These are phyloP conservation scores for Gaultheria prostrata DNA, from an alignment of 148 eudicot genomes.

Conservation along the genomic window DNA sequence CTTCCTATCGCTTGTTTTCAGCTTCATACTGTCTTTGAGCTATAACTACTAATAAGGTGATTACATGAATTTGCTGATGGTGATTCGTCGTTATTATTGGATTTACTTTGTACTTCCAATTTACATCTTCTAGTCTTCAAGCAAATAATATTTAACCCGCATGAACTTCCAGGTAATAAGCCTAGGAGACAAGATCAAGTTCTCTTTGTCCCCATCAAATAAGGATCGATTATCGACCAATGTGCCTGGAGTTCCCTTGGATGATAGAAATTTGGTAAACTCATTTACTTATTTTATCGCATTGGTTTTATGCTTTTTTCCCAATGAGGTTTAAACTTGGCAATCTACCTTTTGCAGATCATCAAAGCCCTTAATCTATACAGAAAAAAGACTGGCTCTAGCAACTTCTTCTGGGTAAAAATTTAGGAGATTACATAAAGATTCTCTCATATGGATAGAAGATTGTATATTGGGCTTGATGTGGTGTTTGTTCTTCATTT, in stretches of 20 bases:
- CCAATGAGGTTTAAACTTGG: conserved; percentile 11
- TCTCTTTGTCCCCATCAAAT: conserved; percentile 85
- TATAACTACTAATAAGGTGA: neutral
- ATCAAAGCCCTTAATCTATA: conserved; percentile 82
- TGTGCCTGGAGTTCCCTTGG: conserved; percentile 90
- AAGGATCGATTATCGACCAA: conserved; percentile 85
- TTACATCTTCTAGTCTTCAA: neutral
- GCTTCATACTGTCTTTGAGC: neutral
- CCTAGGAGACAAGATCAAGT: conserved; percentile 89
- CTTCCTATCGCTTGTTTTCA: neutral
- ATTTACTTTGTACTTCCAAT: neutral
- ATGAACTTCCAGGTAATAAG: conserved; percentile 64
- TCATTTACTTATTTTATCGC: neutral
- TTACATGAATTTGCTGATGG: neutral
- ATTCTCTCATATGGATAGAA: neutral
- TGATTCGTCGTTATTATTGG: neutral
- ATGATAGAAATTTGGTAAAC: conserved; percentile 82
- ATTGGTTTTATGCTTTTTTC: neutral
- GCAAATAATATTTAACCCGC: neutral
- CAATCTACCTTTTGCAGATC: conserved; percentile 50
- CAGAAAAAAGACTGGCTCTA: conserved; percentile 80
- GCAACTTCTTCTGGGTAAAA: conserved; percentile 81
- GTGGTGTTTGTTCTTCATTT: conserved; percentile 1
- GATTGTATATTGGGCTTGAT: neutral
- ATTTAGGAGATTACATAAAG: neutral